Evolutionary conservation across 2,329 filamentous ascomycete species (phyloP).

Genomic region (Fusarium sp.): DNA sequence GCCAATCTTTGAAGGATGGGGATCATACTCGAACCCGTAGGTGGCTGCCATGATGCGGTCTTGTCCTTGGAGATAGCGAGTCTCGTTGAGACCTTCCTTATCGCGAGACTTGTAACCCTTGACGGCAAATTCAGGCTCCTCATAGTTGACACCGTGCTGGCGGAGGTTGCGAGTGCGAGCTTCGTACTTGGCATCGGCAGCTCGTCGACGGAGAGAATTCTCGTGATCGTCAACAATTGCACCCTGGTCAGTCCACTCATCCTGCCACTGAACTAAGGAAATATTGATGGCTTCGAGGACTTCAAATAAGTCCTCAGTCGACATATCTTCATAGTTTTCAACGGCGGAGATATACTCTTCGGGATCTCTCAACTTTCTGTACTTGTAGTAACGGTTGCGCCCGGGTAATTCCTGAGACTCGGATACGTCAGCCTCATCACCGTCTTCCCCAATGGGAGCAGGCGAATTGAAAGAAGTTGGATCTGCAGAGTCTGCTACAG

Average conservation of each 20-base stretch:
- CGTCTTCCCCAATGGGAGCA: conserved; percentile 54
- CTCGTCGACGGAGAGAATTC: conserved; percentile 65
- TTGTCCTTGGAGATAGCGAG: conserved; percentile 64
- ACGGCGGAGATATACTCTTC: conserved; percentile 63
- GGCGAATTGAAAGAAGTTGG: conserved; percentile 56
- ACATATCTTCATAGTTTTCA: conserved; percentile 64
- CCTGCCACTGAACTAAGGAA: conserved; percentile 65
- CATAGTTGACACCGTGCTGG: conserved; percentile 58
- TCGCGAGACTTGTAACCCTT: conserved; percentile 65
- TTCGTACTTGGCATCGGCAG: conserved; percentile 63
- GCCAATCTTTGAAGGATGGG: conserved; percentile 68
- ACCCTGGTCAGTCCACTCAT: conserved; percentile 65
- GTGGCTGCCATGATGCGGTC: conserved; percentile 70
- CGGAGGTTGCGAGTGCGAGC: conserved; percentile 59
- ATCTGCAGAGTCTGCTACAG: conserved; percentile 56
- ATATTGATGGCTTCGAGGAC: conserved; percentile 61
- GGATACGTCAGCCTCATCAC: conserved; percentile 54
- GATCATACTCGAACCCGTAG: conserved; percentile 73
- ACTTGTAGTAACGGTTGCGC: conserved; percentile 56
- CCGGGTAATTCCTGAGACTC: conserved; percentile 53
- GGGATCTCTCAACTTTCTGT: conserved; percentile 64
- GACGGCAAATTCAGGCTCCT: conserved; percentile 67
- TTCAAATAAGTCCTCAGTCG: conserved; percentile 60
- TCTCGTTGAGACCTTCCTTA: conserved; percentile 59
- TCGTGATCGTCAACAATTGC: conserved; percentile 69